These are phyloP conservation scores for Eremomyces bilateralis DNA, from an alignment of 495 filamentous ascomycete genomes.

Conservation along the genomic window DNA sequence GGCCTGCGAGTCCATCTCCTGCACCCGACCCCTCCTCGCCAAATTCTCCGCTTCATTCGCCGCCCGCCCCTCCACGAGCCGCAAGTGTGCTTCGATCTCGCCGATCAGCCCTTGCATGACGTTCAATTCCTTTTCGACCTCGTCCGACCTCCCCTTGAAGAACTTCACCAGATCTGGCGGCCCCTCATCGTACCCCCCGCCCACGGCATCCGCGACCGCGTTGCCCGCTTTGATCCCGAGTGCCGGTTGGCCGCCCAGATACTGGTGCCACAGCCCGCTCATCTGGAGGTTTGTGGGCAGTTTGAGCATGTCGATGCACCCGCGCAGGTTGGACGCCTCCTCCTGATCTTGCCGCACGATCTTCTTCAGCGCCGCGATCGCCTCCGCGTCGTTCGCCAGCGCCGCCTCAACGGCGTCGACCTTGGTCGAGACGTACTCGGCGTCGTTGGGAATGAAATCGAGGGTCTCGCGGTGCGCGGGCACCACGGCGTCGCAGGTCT, in stretches of 20 bases:
- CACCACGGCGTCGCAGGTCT: conserved; percentile 35
- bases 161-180: conserved; percentile 43
- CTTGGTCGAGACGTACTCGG: conserved; percentile 49
- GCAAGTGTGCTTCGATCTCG: conserved; percentile 68
- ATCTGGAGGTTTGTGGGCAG: conserved; percentile 36
- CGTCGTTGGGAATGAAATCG: conserved; percentile 44
- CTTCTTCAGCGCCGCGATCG: conserved; percentile 41
- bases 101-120: conserved; percentile 45
- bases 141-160: conserved; percentile 50
- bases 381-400: conserved; percentile 47
- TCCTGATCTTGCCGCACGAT: conserved; percentile 44
- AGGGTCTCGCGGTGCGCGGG: conserved; percentile 44
- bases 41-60: conserved; percentile 49
- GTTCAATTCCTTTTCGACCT: conserved; percentile 42
- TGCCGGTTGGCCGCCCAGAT: conserved; percentile 4
- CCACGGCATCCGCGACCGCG: conserved; percentile 24
- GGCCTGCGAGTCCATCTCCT: conserved; percentile 22
- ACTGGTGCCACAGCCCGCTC: conserved; percentile 10
- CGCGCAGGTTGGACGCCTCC: conserved; percentile 52
- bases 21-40: conserved; percentile 30
- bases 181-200: conserved; percentile 32
- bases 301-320: conserved; percentile 30
- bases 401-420: conserved; percentile 51
- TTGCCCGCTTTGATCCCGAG: conserved; percentile 20
- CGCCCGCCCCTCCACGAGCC: conserved; percentile 47